Evolutionary conservation across 1,139 yeast genomes (phyloP).

Genomic region (Pneumocystis wakefieldiae): DNA sequence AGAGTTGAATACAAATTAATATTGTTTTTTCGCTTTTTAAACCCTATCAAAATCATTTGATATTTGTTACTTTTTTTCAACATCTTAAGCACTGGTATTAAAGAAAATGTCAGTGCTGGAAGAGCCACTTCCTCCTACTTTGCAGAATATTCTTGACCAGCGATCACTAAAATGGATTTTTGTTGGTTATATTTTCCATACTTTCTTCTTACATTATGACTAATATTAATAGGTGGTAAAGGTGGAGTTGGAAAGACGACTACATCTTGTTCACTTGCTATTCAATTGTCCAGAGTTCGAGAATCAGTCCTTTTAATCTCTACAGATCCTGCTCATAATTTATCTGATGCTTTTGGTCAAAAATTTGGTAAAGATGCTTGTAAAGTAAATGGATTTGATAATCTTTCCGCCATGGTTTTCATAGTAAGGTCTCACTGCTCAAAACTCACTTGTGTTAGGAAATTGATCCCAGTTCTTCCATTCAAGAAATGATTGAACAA

Average conservation of each 20-base stretch:
- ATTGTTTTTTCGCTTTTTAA: background rate
- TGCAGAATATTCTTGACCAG: conserved; percentile 29
- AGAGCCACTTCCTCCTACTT: conserved; percentile 25
- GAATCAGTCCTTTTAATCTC: conserved; percentile 80
- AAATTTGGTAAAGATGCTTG: conserved; percentile 95
- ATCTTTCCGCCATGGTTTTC: conserved; percentile 70
- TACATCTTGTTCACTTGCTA: conserved; percentile 87
- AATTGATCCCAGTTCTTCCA: conserved; percentile 88
- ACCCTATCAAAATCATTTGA: background rate
- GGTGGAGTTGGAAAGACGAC: conserved; percentile 99
- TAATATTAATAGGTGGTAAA: conserved; percentile 52
- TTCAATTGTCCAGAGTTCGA: conserved; percentile 67
- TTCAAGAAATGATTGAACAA: conserved; percentile 71
- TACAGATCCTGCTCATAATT: conserved; percentile 95
- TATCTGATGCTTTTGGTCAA: conserved; percentile 95
- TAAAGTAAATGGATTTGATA: conserved; percentile 72
- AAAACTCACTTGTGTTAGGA: conserved; percentile 28
- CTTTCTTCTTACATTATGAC: background rate
- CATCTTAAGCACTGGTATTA: background rate
- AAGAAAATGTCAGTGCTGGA: background rate
- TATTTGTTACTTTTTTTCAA: background rate
- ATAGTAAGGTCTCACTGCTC: background rate
- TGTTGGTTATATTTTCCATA: conserved; percentile 27
- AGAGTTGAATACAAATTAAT: too few relatives aligned
- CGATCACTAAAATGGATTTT: conserved; percentile 77